Conservation (phyloP, 768 basidiomycete genomes). For the Leccinum fibrillosum region DNA sequence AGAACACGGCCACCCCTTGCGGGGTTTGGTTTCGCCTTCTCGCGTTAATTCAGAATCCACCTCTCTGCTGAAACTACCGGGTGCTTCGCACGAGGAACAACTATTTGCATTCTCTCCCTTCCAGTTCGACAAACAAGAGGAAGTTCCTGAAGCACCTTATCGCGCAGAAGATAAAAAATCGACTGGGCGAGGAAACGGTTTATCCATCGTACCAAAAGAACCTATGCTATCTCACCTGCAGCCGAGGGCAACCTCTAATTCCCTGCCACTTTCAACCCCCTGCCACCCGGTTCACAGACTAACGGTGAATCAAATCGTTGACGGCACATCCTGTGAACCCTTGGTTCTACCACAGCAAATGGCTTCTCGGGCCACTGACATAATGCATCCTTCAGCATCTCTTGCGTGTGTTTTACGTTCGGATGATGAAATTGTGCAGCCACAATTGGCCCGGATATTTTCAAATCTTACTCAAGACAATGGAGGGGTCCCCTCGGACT, state of each 20-base stretch:
- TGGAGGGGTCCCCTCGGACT: conserved; percentile 13
- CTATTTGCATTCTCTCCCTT: conserved; percentile 31
- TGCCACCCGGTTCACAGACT: conserved; percentile 11
- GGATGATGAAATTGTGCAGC: conserved; percentile 4
- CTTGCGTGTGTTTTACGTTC: conserved; percentile 18
- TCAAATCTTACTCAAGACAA: conserved; percentile 5
- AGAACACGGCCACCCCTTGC: conserved; percentile 33
- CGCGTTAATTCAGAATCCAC: conserved; percentile 5
- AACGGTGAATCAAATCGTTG: neutral
- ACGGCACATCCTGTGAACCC: conserved; percentile 2
- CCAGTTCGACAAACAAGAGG: conserved; percentile 11
- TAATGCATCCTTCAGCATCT: conserved; percentile 9
- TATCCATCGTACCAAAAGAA: neutral
- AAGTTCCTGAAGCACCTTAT: neutral
- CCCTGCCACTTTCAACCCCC: conserved; percentile 25
- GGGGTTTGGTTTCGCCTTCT: conserved; percentile 28
- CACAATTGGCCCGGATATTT: conserved; percentile 4
- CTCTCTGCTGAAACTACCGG: conserved; percentile 1
- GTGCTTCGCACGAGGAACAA: conserved; percentile 12
- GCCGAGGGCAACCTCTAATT: neutral
- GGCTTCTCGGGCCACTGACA: conserved; percentile 5
- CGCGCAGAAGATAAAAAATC: neutral
- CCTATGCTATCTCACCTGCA: neutral
- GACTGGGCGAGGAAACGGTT: neutral
- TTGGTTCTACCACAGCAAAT: conserved; percentile 7